Evolutionary conservation across 2,329 filamentous ascomycete genomes (phyloP), one percentile per base, ranked within the genome.

Genomic region (Fusarium nurragi): DNA sequence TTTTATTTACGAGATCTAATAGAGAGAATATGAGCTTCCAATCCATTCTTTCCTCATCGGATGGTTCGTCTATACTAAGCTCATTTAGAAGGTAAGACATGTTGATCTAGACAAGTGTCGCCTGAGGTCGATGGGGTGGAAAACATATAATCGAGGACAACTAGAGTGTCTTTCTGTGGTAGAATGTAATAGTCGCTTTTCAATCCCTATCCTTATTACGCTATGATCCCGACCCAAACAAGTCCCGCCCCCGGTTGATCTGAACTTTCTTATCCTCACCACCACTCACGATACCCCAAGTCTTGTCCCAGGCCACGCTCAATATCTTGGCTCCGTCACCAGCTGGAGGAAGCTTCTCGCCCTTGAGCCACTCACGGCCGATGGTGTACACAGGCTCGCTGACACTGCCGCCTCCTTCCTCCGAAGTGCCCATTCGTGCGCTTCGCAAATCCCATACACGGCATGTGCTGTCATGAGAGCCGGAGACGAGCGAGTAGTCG

Each of bases 201-300:
- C 36, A 28, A 40, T 39, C 48, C 54, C 52, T 49, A 34, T 45
- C 23, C 37, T 39, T 38, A 62, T 60, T 60, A 55, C 40, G 65
- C 67, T 75, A 80, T 73, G 74, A 73, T 43, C 75, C 73, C 71
- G 74, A 72, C 30, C 75, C 72, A 40, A 85, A 73, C 39, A 86
- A 67, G 55, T 81, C 84, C 63, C 85, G 83, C 18, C 88, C 89
- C 68, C 86, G 84, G 77, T 99, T 97, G 60, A 99, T 88, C 82
- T 99, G 95, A 71, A 99, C 89, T 80, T 87, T 89, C 81, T 95
- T 97, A 75, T 99, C 95, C 84, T 98, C 94, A 16, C 94, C 93
- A 39, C 84, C 93, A 73, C 92, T 96, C 40, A 97, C 90, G 75
- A 99, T 94, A 2, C 95, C 96, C 74, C 96, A 88, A 8, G 88